Evolutionary conservation across 208 protist genomes (phyloP), one percentile per base, ranked within the genome.

Genomic region (Strigomonas galati): DNA sequence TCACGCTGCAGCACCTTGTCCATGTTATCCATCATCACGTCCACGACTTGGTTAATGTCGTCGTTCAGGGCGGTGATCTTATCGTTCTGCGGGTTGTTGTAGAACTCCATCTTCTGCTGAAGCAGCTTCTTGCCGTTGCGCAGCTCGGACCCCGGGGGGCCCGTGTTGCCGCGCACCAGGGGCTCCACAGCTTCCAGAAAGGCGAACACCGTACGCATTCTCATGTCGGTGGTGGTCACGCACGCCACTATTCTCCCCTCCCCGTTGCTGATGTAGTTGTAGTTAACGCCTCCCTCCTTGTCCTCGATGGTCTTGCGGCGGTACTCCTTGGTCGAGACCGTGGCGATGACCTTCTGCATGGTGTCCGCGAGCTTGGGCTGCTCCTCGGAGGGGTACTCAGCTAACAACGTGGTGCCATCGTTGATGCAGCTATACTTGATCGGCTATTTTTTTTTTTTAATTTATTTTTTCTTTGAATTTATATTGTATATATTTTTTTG

Each of bases 11-110:
- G 78, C 24, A 96, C 88, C 68, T 94, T 94, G 56, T 97, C 90
- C 85, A 94, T 92, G 76, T 95, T 97, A 62, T 95, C 87, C 81
- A 92, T 93, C 92, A 97, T 95, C n/a, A 97, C 86, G 58, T 93
- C 87, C 40, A 93, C 85, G 19, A 95, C 87, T 57, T 95, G 85
- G 65, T 95, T 93, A 67, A 97, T 95, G 52, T 94, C 85, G 53
- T 93, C 83, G 53, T 94, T 94, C 23, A 97, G 70, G 7, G 81
- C 81, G 0, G 86, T 90, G 65, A 97, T 93, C 76, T 95, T 93
- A 62, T 97, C 92, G 63, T 94, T 95, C 72, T 94, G 85, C 4
- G 89, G 87, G 65, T 95, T 89, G 76, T 95, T 97, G 79, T 94
- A 97, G 75, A 95, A 97, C 64, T 96, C 91, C 86, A 94, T 93